A percentile compares a stretch with the other conserved stretches of the same genome.
Conservation (phyloP, 176 grass and related monocot species). For the Carex pumila region DNA sequence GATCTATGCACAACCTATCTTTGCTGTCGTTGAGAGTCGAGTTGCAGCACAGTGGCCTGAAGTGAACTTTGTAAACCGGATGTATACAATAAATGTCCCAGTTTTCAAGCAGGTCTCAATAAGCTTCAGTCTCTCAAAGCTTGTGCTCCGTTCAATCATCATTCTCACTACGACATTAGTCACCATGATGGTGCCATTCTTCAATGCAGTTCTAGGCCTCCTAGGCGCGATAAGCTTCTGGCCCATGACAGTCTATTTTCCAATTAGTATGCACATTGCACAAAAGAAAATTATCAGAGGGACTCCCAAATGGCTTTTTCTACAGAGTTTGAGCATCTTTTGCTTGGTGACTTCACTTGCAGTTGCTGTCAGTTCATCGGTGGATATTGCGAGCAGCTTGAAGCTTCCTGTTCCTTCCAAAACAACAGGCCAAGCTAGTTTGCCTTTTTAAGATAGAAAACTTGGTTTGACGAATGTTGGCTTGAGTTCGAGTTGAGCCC, state of each 20-base stretch:
- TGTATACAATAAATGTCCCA: slow-evolving; percentile 47
- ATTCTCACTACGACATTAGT: slow-evolving; percentile 72
- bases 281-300: slow-evolving; percentile 38
- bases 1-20: slow-evolving; percentile 85
- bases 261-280: slow-evolving; percentile 65
- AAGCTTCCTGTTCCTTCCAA: slow-evolving; percentile 50
- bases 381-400: slow-evolving; percentile 73
- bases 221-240: slow-evolving; percentile 83
- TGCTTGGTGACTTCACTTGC: slow-evolving; percentile 69
- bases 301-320: slow-evolving; percentile 41
- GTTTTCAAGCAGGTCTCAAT: slow-evolving; percentile 15
- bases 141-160: slow-evolving; percentile 53
- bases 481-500: background rate
- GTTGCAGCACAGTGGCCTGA: slow-evolving; percentile 47
- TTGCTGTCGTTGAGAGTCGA: slow-evolving; percentile 60
- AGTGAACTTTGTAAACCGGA: slow-evolving; percentile 54
- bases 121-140: slow-evolving; percentile 52
- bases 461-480: background rate
- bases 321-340: slow-evolving; percentile 75
- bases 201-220: slow-evolving; percentile 76
- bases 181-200: slow-evolving; percentile 71
- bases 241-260: slow-evolving; percentile 88
- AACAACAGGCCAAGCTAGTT: slow-evolving; percentile 5
- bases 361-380: slow-evolving; percentile 50
- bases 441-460: background rate